Conservation (phyloP, 129 eudicot species). For the Artemisia argyi region DNA sequence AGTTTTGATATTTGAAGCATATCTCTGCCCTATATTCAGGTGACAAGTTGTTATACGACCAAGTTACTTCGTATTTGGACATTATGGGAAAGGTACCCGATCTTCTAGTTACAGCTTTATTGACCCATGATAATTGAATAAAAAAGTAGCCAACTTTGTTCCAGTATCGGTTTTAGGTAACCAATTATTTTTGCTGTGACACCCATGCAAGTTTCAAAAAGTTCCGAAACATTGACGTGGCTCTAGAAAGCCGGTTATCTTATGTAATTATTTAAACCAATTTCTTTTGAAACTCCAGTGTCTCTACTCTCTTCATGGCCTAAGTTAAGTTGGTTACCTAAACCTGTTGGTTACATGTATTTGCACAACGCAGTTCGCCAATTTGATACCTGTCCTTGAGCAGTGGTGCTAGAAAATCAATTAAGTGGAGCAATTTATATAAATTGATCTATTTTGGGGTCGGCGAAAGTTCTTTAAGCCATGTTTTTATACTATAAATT, state of each 20-base stretch:
- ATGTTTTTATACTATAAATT: not conserved
- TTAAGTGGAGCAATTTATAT: no score
- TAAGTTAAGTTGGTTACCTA: not conserved
- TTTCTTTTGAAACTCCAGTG: not conserved
- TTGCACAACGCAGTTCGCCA: not conserved
- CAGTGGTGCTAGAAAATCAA: not conserved
- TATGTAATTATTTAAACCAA: not conserved
- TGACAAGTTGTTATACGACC: slow-evolving; percentile 68
- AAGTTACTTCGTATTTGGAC: slow-evolving; percentile 63
- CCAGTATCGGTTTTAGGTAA: not conserved
- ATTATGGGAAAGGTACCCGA: slow-evolving; percentile 86
- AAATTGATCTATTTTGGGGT: no score
- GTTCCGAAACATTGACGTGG: not conserved
- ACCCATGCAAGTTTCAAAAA: no score
- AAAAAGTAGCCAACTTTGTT: not conserved
- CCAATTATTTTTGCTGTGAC: no score
- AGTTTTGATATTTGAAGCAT: slow-evolving; percentile 21
- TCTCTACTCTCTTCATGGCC: not conserved
- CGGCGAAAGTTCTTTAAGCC: no score
- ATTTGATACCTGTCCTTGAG: not conserved
- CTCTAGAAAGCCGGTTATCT: not conserved
- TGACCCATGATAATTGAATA: slow-evolving; percentile 5
- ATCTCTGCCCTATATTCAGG: slow-evolving; percentile 45
- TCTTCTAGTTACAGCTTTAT: not conserved
- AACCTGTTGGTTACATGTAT: not conserved